These are phyloP conservation scores for Crucibulum laeve DNA, from an alignment of 768 basidiomycete genomes.

Conservation along the genomic window DNA sequence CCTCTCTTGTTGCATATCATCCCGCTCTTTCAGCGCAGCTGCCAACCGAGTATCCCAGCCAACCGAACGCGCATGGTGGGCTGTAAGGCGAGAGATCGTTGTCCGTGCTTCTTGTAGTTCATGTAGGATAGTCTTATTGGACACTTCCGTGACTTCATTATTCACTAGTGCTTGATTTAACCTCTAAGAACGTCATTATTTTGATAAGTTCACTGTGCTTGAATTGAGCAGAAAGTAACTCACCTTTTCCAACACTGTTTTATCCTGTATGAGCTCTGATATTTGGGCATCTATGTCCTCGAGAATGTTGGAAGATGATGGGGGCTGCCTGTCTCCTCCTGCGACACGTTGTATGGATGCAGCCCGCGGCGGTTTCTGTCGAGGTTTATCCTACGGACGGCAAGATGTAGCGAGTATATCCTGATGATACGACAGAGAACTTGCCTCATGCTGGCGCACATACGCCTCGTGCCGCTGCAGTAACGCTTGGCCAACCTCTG, in stretches of 20 bases:
- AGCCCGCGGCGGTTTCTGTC: conserved; percentile 1
- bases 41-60: conserved; percentile 68
- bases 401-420: conserved; percentile 5
- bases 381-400: too few relatives aligned
- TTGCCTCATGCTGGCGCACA: conserved; percentile 66
- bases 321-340: neutral
- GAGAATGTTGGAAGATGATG: conserved; percentile 2
- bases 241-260: conserved; percentile 59
- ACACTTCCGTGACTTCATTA: conserved; percentile 76
- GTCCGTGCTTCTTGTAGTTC: conserved; percentile 73
- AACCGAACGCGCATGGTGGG: conserved; percentile 64
- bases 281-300: conserved; percentile 23
- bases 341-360: neutral
- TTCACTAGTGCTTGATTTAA: conserved; percentile 77
- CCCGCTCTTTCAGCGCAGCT: conserved; percentile 66
- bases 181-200: conserved; percentile 37
- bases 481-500: conserved; percentile 89
- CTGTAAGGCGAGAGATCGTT: conserved; percentile 61
- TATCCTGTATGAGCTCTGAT: conserved; percentile 47
- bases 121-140: conserved; percentile 67
- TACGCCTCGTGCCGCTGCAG: conserved; percentile 85
- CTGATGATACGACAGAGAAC: conserved; percentile 12
- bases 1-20: conserved; percentile 82
- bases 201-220: conserved; percentile 2
- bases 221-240: neutral